phyloP scores from a whole-genome alignment of 495 filamentous ascomycete genomes.

The Neurospora africana region DNA sequence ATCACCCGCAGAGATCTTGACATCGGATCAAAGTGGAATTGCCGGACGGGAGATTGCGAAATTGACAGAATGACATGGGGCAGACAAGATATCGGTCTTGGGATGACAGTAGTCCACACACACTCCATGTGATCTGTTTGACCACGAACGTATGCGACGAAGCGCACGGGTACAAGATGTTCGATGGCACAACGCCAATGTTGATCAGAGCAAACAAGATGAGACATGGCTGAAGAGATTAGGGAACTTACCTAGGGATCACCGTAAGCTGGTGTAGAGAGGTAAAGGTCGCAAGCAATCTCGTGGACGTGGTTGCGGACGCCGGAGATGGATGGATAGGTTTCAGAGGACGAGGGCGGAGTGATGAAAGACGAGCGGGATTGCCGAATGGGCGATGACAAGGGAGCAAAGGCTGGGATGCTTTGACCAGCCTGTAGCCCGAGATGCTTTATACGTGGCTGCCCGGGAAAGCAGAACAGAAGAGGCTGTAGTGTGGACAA shows the following conservation, averaged over 20 bases:
- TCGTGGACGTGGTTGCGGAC: neutral
- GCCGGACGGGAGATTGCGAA: neutral
- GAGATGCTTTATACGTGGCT: neutral
- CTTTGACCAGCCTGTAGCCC: neutral
- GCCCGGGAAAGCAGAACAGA: neutral
- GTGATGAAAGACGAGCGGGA: neutral
- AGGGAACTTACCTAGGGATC: neutral
- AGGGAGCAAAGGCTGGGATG: neutral
- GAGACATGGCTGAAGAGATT: neutral
- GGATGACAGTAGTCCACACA: neutral
- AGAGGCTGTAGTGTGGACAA: conserved; percentile 2
- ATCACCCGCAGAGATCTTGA: neutral
- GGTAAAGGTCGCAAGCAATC: neutral
- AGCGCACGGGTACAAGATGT: neutral
- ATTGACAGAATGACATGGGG: neutral
- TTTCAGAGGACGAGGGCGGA: neutral
- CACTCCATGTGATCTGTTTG: neutral
- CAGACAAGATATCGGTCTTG: neutral
- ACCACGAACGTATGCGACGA: neutral
- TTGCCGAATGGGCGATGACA: neutral
- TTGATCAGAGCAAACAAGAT: neutral
- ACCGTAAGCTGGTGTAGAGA: neutral
- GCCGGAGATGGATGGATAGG: neutral
- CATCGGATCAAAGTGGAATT: neutral
- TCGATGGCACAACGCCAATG: neutral